A percentile compares a stretch with the other conserved stretches of the same genome.
These are phyloP conservation scores for Eutypa lata DNA, from an alignment of 2,329 filamentous ascomycete genomes.

Conservation along the genomic window DNA sequence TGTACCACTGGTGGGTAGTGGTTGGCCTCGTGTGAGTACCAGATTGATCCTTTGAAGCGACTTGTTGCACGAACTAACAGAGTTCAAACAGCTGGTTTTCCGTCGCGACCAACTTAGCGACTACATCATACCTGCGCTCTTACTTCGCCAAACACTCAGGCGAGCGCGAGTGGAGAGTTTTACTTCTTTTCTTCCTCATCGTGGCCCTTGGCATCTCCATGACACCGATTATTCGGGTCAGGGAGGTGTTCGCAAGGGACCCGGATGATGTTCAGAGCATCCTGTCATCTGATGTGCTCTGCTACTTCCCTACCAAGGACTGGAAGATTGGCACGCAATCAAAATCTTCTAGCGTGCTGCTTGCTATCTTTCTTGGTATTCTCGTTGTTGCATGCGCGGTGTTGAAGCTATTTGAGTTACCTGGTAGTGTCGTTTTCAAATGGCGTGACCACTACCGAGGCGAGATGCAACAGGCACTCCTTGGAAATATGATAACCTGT, in stretches of 20 bases:
- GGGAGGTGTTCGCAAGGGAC: conserved; percentile 13
- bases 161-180: conserved; percentile 17
- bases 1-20: conserved; percentile 24
- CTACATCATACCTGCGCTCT: conserved; percentile 16
- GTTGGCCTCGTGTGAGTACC: conserved; percentile 19
- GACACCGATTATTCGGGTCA: conserved; percentile 20
- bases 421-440: conserved; percentile 14
- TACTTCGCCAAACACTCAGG: conserved; percentile 15
- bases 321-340: conserved; percentile 10
- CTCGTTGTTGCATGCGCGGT: conserved; percentile 7
- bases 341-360: conserved; percentile 7
- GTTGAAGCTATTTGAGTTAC: conserved; percentile 15
- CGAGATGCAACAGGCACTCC: conserved; percentile 15
- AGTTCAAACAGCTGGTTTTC: conserved; percentile 19
- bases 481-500: conserved; percentile 16
- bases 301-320: conserved; percentile 18
- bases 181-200: conserved; percentile 16
- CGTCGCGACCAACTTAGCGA: conserved; percentile 20
- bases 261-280: conserved; percentile 11
- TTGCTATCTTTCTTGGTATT: conserved; percentile 10
- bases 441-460: conserved; percentile 21
- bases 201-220: conserved; percentile 17
- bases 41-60: neutral
- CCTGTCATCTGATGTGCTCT: conserved; percentile 16
- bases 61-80: neutral